Evolutionary conservation across 805 yeast species (phyloP).

Genomic region (Suhomyces tanzawaensis): DNA sequence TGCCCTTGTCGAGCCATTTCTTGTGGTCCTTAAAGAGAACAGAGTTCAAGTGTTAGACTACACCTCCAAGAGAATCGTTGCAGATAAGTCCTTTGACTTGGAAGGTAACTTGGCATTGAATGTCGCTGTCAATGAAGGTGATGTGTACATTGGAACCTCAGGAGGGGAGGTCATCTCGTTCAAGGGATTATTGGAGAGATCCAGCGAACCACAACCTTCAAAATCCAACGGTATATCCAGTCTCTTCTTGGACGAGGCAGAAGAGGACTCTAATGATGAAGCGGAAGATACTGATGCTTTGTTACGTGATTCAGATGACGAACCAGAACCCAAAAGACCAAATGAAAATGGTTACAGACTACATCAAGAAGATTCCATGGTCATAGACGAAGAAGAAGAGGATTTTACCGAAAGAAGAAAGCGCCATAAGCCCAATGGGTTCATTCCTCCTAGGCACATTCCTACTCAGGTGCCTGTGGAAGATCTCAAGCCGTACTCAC

Average conservation of each 20-base stretch:
- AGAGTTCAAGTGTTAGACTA: slow-evolving; percentile 58
- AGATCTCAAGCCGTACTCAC: slow-evolving; percentile 64
- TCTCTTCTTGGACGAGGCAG: slow-evolving; percentile 15
- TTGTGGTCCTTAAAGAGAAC: slow-evolving; percentile 35
- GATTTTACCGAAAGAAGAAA: slow-evolving; percentile 15
- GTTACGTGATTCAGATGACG: slow-evolving; percentile 14
- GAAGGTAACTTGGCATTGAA: slow-evolving; percentile 27
- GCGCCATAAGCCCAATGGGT: slow-evolving; percentile 21
- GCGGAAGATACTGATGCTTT: slow-evolving; percentile 21
- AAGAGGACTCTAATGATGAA: slow-evolving; percentile 13
- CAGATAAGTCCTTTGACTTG: slow-evolving; percentile 12
- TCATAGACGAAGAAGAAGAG: slow-evolving; percentile 34
- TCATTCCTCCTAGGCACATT: slow-evolving; percentile 1
- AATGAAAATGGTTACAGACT: slow-evolving; percentile 9
- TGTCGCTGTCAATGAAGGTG: slow-evolving; percentile 25
- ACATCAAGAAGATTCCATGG: slow-evolving; percentile 34
- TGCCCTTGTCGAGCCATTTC: slow-evolving; percentile 49
- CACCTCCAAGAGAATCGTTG: slow-evolving; percentile 26
- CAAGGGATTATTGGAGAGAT: slow-evolving; percentile 11
- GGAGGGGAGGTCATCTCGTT: slow-evolving; percentile 38
- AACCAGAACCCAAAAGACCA: slow-evolving; percentile 2
- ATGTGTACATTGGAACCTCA: slow-evolving; percentile 42
- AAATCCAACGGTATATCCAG: background rate
- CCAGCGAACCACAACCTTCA: background rate
- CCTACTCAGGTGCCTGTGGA: slow-evolving; percentile 26